phyloP scores from a whole-genome alignment of 2,329 filamentous ascomycete species.

The Karstenula rhodostoma region DNA sequence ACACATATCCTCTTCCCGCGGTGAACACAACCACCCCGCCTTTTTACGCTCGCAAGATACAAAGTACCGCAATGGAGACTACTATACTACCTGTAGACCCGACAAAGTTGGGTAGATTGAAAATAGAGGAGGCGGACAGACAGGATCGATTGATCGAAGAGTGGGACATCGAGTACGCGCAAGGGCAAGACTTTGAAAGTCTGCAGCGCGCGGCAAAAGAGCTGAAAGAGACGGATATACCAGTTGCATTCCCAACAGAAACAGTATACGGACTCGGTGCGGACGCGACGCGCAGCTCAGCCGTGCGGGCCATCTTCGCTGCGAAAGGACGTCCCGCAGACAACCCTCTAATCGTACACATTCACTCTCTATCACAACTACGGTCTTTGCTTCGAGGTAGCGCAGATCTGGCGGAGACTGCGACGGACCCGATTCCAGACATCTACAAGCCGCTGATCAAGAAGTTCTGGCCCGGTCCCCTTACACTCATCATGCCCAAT shows the following conservation, averaged over 20 bases:
- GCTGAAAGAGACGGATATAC: conserved; percentile 71
- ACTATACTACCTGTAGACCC: conserved; percentile 52
- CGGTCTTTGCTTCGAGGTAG: conserved; percentile 63
- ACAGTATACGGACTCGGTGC: conserved; percentile 98
- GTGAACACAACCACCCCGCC: conserved; percentile 26
- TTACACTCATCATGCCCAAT: conserved; percentile 88
- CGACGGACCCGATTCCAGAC: conserved; percentile 65
- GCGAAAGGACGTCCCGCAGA: conserved; percentile 91
- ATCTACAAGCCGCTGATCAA: conserved; percentile 82
- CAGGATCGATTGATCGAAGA: conserved; percentile 42
- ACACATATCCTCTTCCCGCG: conserved; percentile 28
- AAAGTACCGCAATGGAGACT: conserved; percentile 45
- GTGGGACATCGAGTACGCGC: conserved; percentile 44
- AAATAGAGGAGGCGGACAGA: conserved; percentile 36
- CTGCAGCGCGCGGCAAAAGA: conserved; percentile 72
- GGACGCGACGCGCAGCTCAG: conserved; percentile 84
- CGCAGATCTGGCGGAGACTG: conserved; percentile 8
- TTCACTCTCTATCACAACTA: conserved; percentile 82
- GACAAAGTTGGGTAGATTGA: conserved; percentile 49
- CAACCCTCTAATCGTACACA: conserved; percentile 94
- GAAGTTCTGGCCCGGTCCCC: conserved; percentile 90
- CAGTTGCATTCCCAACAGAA: conserved; percentile 95
- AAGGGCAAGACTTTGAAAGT: conserved; percentile 57
- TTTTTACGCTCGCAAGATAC: conserved; percentile 9
- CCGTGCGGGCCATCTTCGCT: conserved; percentile 89